Evolutionary conservation across 2,329 filamentous ascomycete genomes (phyloP), one percentile per base, ranked within the genome.

Genomic region (Penicillium sp.): DNA sequence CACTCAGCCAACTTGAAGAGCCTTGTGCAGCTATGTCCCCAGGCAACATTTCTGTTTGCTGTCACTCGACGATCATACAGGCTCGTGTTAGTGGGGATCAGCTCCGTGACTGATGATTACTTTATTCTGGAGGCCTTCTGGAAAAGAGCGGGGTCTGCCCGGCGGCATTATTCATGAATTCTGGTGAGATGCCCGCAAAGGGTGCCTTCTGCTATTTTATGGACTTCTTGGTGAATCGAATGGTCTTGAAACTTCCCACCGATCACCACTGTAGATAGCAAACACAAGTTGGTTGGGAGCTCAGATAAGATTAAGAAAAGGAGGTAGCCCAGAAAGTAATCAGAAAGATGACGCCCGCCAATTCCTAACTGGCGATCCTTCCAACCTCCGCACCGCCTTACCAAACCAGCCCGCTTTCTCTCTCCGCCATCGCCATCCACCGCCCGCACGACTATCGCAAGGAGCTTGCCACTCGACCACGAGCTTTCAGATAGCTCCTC

Each of bases 341-440:
- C 2, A 41, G 7, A 20, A 31, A 31, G 39, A 42, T n/a, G 39
- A 42, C 25, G 42, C 31, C 55, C 45, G 51, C 52, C 55, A 15
- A 38, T n/a, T n/a, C 61, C 53, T 56, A 62, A 57, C 57, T 55
- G 54, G 54, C 49, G 38, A 58, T 61, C 58, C 43, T 43, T 48
- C 35, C 28, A 37, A 59, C 39, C 66, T 68, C 66, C 65, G 65
- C 66, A 67, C 66, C 66, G 66, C 66, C 65, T 67, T 66, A 47
- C 51, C 43, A 35, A 53, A 63, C 35, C 61, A 59, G 59, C 63
- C 63, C 61, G 59, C 63, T 43, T 59, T 47, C 39, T 53, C 35
- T 39, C 22, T 54, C 51, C 51, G 28, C 50, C 52, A 54, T 47
- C 52, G 37, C 31, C 52, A 45, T 38, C 39, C 25, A 22, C 34